phyloP scores from a whole-genome alignment of 192 early-diverging fungal genomes.

The Podila horticola region DNA sequence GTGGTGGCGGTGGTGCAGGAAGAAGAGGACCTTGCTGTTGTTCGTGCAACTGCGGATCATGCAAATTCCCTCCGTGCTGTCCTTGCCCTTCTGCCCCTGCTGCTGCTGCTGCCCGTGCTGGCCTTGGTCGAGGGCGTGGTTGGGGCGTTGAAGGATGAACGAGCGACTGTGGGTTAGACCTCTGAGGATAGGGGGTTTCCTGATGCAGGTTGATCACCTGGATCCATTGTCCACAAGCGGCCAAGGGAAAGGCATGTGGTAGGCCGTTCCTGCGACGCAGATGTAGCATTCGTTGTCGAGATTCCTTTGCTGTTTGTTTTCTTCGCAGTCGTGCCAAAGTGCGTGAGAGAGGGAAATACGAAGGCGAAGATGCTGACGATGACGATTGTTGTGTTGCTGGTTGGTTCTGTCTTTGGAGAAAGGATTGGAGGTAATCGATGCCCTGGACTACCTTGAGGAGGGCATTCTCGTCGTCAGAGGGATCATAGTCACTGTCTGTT shows the following conservation, averaged over 20 bases:
- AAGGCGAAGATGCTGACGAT: neutral
- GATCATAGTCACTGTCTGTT: slow-evolving; percentile 17
- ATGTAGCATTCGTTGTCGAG: slow-evolving; percentile 9
- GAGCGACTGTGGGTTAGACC: slow-evolving; percentile 11
- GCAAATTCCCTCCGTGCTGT: neutral
- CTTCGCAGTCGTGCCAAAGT: slow-evolving; percentile 15
- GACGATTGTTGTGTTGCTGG: neutral
- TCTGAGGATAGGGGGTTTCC: slow-evolving; percentile 20
- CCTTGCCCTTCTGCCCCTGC: neutral
- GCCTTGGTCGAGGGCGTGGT: neutral
- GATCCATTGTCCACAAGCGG: slow-evolving; percentile 41
- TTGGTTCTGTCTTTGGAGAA: neutral
- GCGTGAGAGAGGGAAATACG: neutral
- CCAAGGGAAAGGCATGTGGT: slow-evolving; percentile 16
- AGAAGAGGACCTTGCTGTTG: slow-evolving; percentile 1
- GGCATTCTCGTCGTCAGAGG: slow-evolving; percentile 31
- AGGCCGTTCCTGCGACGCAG: slow-evolving; percentile 23
- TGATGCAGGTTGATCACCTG: slow-evolving; percentile 47
- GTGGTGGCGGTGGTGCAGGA: neutral
- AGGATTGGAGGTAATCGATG: slow-evolving; percentile 7
- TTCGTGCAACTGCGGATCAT: neutral
- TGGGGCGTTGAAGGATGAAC: slow-evolving; percentile 3
- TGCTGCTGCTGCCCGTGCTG: neutral
- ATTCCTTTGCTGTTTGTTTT: slow-evolving; percentile 1
- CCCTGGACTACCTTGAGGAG: slow-evolving; percentile 33